These are phyloP conservation scores for Nicotiana otophora DNA, from an alignment of 257 asterid species.

Conservation along the genomic window DNA sequence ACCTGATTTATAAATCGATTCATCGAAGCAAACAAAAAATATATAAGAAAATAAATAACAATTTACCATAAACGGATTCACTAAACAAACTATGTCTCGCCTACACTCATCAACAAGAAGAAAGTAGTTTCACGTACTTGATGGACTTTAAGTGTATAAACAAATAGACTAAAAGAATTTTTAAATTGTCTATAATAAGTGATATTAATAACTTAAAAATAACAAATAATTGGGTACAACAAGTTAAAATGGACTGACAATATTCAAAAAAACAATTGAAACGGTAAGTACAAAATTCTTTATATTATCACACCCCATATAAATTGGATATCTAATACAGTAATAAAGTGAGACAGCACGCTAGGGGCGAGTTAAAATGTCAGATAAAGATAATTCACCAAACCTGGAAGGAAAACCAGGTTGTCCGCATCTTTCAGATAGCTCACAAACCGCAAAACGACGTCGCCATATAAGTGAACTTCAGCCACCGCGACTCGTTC, in stretches of 20 bases:
- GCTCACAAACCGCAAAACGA: constrained; percentile 66
- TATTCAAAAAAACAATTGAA: no score
- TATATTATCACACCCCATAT: no score
- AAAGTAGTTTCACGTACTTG: neutral
- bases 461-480: constrained; percentile 71
- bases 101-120: neutral
- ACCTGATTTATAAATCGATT: neutral
- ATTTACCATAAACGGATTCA: neutral
- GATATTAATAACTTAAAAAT: neutral
- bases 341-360: neutral
- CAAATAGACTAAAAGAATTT: neutral
- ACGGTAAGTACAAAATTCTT: no score
- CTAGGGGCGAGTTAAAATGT: constrained; percentile 9
- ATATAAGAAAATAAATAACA: neutral
- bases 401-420: constrained; percentile 46
- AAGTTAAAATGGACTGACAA: no score
- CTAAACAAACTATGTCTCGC: neutral
- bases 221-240: no score
- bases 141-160: neutral
- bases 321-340: neutral
- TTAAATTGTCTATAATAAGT: neutral
- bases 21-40: neutral
- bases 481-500: constrained; percentile 51
- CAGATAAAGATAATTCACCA: constrained; percentile 30
- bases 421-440: neutral